A percentile compares a stretch with the other conserved stretches of the same genome.
phyloP scores from a whole-genome alignment of 129 eudicot species.

The Daucus carota region DH1_v3.0 NC_030381.2:51727501-51728000 shows the following conservation, averaged over 20 bases:
- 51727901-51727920: neutral
- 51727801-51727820: slow-evolving; percentile 49
- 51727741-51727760: slow-evolving; percentile 50
- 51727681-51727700: neutral
- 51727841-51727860: slow-evolving; percentile 65
- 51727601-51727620: neutral
- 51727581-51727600: neutral
- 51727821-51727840: slow-evolving; percentile 55
- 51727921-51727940: neutral
- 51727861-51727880: slow-evolving; percentile 11
- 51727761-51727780: slow-evolving; percentile 38
- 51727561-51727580: neutral
- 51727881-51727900: slow-evolving; percentile 6
- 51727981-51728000: neutral
- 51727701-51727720: neutral
- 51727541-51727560: slow-evolving; percentile 16
- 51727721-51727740: neutral
- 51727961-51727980: neutral
- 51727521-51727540: slow-evolving; percentile 30
- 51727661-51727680: neutral
- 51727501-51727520: slow-evolving; percentile 29
- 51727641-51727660: neutral
- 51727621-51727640: neutral
- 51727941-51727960: neutral
- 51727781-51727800: slow-evolving; percentile 72